Base-by-base conservation (phyloP, 768 basidiomycete species). In the Gymnopilus dilepis region DNA sequence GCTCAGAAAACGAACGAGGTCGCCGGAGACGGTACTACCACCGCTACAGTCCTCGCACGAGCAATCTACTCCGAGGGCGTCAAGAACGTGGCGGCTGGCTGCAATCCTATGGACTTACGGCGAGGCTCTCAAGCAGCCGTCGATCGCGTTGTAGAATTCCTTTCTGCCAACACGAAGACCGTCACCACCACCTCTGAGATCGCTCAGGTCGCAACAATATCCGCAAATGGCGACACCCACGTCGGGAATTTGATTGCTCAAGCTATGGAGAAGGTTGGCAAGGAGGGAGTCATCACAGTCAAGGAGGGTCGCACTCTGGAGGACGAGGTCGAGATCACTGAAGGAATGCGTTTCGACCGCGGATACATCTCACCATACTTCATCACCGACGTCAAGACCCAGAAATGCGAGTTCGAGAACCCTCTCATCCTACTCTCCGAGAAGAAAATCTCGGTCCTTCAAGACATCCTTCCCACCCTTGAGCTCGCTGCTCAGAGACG, bases 271-370 rank as follows among this genome's bases (percentile, higher is more conserved):
- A 97, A 97, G 77, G 97, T 99, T 61, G 97, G 97, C 74, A 97
- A 97, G 82, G 97, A 99, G 79, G 97, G 97, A 74, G 97, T 99
- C 72, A 99, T 99, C 82, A 99, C 97, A 47, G 96, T 99, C 76
- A 99, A 98, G 83, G 97, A 99, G 77, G 97, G 97, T 42, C 89
- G 91, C 68, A 99, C 97, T 2, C 97, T 96, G 66, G 95, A 98
- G 69, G 97, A 99, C 73, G 95, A 97, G 78, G 98, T 98, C 73
- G 97, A 99, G 76, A 95, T 99, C 71, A 98, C 97, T 26, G 97
- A 99, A 80, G 97, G 97, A 76, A 99, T 99, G 97, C 89, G 95
- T 70, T 98, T 99, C 80, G 97, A 99, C 86, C 92, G 97, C 54
- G 97, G 97, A 19, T 99, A 87, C 85, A 97, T 98, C 78, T 95